Conservation (phyloP, 2,329 filamentous ascomycete genomes). For the Alternaria triticina region DNA sequence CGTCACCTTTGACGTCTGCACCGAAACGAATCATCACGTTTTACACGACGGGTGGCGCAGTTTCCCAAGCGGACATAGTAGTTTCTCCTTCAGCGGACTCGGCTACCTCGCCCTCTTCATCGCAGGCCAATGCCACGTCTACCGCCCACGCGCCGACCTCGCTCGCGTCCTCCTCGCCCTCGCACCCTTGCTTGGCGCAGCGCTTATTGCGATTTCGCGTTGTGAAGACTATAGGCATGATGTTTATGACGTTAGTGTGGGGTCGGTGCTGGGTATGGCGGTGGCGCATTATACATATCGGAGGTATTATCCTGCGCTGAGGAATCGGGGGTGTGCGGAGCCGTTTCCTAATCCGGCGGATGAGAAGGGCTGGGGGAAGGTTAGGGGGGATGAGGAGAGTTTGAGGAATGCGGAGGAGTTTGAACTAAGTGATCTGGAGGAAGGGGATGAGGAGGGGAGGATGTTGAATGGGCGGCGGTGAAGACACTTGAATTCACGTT, state of each 20-base stretch:
- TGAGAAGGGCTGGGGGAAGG: conserved; percentile 43
- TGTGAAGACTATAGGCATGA: conserved; percentile 70
- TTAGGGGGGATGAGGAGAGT: conserved; percentile 55
- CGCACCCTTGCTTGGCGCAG: conserved; percentile 62
- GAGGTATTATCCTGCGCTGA: conserved; percentile 64
- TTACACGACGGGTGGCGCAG: conserved; percentile 85
- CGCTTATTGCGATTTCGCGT: conserved; percentile 67
- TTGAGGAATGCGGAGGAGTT: conserved; percentile 41
- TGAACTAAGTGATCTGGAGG: conserved; percentile 44
- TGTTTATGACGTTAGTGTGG: conserved; percentile 66
- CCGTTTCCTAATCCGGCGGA: conserved; percentile 55
- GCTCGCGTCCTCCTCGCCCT: conserved; percentile 62
- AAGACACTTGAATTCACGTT: no score
- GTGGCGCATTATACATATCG: conserved; percentile 66
- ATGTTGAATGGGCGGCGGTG: conserved; percentile 31
- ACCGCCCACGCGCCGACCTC: conserved; percentile 65
- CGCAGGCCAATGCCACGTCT: conserved; percentile 68
- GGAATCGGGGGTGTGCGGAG: conserved; percentile 57
- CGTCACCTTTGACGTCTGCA: conserved; percentile 73
- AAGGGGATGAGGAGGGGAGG: conserved; percentile 31
- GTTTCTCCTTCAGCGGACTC: conserved; percentile 78
- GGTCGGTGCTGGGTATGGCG: conserved; percentile 60
- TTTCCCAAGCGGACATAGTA: conserved; percentile 81
- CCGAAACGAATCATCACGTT: conserved; percentile 69
- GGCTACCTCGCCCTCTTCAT: conserved; percentile 76